Evolutionary conservation across 73 alveolate genomes (phyloP), one percentile per base, ranked within the genome.

Genomic region (Symbiodinium natans): DNA sequence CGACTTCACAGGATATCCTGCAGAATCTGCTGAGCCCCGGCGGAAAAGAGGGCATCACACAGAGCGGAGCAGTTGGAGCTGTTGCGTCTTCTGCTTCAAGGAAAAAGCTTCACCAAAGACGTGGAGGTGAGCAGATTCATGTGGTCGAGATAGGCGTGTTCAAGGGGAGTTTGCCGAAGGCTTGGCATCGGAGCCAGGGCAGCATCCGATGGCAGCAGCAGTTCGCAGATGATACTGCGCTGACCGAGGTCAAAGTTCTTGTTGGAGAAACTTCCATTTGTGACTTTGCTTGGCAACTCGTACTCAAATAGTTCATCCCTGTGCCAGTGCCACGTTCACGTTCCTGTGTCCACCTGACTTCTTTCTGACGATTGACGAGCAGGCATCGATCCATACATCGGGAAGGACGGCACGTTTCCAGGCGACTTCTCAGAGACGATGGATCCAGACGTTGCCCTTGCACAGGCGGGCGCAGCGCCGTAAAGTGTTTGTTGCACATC

Each of bases 101-200:
- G 97, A 90, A 73, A 56, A 90, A 77, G 71, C 27, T 77, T 39
- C 98, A 92, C 46, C 63, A 33, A 33, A 77, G 68, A 10, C 98
- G 48, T 3, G 71, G 41, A 25, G 85, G 36, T 29, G 83, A 40
- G 73, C 74, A 77, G 38, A 42, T 92, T 41, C 13, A 10, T 52
- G 84, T 92, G n/a, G 98, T 92, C 41, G 98, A 92, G 84, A 92
- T 92, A 9, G 98, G 98, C 27, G 98, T 92, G 39, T 92, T 92
- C 88, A 90, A 73, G 38, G 97, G 97, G 41, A 90, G 97, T 42
- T 73, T 90, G 97, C 56, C 31, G 3, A 52, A 1, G 84, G 31
- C 89, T 31, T 42, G 39, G 68, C 71, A 31, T 1, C 1, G 54
- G 21, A 7, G 36, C 41, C 83, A 0, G 10, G 39, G 36, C 4